Percentiles rank a stretch among this genome's conserved stretches.
Evolutionary conservation across 1,139 yeast genomes (phyloP).

Genomic region (Yamadazyma membranifaciens): DNA sequence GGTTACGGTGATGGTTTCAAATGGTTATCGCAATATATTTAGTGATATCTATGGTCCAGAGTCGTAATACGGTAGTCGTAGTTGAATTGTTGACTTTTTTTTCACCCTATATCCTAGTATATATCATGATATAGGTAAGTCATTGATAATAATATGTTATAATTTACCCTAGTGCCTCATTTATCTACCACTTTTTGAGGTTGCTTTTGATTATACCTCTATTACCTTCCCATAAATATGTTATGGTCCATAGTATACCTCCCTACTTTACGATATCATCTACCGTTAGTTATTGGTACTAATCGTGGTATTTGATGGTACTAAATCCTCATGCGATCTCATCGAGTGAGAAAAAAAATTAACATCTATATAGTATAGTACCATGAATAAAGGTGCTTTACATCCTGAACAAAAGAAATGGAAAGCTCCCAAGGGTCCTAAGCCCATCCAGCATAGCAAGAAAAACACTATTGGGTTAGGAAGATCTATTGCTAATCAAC

Average conservation of each 20-base stretch:
- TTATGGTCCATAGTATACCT: no score
- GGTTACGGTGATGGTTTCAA: slow-evolving; percentile 96
- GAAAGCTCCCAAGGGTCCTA: slow-evolving; percentile 86
- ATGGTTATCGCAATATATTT: slow-evolving; percentile 94
- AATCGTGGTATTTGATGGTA: no score
- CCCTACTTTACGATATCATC: no score
- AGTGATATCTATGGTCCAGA: background rate
- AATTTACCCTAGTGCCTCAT: background rate
- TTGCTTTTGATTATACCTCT: background rate
- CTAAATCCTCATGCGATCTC: no score
- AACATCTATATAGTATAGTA: background rate
- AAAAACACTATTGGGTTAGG: slow-evolving; percentile 86
- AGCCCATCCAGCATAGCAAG: slow-evolving; percentile 80
- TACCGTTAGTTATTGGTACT: no score
- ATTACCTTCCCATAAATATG: no score
- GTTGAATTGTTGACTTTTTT: no score
- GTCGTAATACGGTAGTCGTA: background rate
- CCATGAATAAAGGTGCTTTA: slow-evolving; percentile 39
- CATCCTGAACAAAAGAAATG: slow-evolving; percentile 50
- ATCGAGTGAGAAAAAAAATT: slow-evolving; percentile 2
- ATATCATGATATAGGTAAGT: no score
- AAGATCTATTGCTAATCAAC: slow-evolving; percentile 73
- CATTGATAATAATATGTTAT: no score
- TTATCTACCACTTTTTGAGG: background rate
- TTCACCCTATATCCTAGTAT: no score